Evolutionary conservation across 805 yeast genomes (phyloP), one percentile per base, ranked within the genome.

Genomic region (Myxozyma neglecta): DNA sequence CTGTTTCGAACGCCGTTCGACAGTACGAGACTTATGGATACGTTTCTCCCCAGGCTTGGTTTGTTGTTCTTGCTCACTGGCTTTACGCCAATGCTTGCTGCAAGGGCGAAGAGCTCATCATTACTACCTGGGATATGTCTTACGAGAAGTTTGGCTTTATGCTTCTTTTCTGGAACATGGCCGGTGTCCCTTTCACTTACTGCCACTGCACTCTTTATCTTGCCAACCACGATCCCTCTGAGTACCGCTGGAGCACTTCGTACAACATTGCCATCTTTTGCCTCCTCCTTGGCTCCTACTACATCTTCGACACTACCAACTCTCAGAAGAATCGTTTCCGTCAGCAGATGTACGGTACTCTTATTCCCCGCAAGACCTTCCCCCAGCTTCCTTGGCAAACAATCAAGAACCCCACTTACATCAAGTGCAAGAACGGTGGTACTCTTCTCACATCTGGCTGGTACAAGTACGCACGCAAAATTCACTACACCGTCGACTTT

Each of bases 51-150:
- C 96, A 90, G 76, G 86, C 90, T 49, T 79, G 80, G 51, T 85
- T 88, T 66, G 80, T 91, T 44, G 76, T 89, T 68, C 77, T 88
- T 63, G 97, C 96, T 13, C 96, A 93, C 75, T 94, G 96, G 89
- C 79, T 91, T 53, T 94, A 94, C 73, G 97, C 96, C 64, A 93
- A 94, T 72, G 97, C 97, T 2, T 93, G 98, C 76, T 87, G 96
- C 60, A 94, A 94, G 77, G 99, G 98, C 70, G 99, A 94, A 77
- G 98, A 94, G 75, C 80, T 93, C 70, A 94, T 94, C 74, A 96
- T 92, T 65, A 97, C 98, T 70, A 89, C 97, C 18, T 94, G 99
- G 98, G 99, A 94, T 76, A 93, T 94, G 97, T 97, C 96, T 37
- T 94, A 94, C 76, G 99, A 94, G 76, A 94, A 94, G 78, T 94